Evolutionary conservation across 108 stramenopile species (phyloP), one percentile per base, ranked within the genome.

Genomic region (Conticribra guillardii): DNA sequence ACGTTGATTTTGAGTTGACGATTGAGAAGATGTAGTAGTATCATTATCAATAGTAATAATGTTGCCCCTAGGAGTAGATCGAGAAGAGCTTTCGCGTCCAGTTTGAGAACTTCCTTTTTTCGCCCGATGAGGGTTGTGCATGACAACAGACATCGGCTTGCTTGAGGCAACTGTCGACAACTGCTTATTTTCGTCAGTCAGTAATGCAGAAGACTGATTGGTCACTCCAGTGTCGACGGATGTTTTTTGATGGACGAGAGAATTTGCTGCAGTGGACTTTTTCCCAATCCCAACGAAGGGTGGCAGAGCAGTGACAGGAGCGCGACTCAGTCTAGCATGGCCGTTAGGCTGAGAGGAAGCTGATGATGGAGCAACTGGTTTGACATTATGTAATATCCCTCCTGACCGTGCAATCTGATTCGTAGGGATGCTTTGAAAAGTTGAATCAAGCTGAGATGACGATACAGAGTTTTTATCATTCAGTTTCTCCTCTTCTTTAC

Each of bases 271-370:
- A 31, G 45, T 14, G 27, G 51, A 53, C 59, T 49, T 75, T 59
- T 89, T 93, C 27, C 92, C 92, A 63, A 93, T 80, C 0, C 92
- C 92, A 49, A 64, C 67, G 71, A 93, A 93, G 41, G 92, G 89
- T n/a, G 92, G 92, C 22, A 93, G 85, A 30, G 79, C 37, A 34
- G 82, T 68, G 15, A 84, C 90, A 21, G 90, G 90, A 49, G 93
- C 89, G 18, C 65, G 54, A 11, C 70, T 79, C 23, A 89, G 62
- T 17, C 85, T 80, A 16, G 71, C 55, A 31, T 84, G 77, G 1
- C 73, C 74, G 27, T 75, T 84, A 28, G 64, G 59, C 9, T 66
- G 49, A 17, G 54, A 57, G 2, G 69, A 37, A 18, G 34, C 47
- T 23, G 24, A 24, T 27, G 50, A 34, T 18, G 54, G 33, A 24